Percentiles rank a stretch among this genome's conserved stretches.
phyloP scores from a whole-genome alignment of 2,329 filamentous ascomycete genomes.

The Ceratocystis huliohia region DNA sequence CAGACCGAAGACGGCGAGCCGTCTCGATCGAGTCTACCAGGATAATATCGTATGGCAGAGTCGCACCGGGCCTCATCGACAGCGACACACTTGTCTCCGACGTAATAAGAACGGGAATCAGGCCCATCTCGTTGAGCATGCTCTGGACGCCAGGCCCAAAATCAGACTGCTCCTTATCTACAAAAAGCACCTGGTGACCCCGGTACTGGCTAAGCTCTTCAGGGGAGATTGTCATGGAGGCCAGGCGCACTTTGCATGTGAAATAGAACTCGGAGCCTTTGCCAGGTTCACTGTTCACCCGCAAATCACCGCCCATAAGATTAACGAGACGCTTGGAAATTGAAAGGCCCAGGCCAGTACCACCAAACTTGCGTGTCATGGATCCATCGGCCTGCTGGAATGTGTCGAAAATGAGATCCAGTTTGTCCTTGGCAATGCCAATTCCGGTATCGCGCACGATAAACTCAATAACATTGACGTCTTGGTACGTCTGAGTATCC shows the following conservation, averaged over 20 bases:
- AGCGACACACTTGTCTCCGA: constrained; percentile 54
- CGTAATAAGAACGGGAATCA: constrained; percentile 74
- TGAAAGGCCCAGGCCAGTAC: constrained; percentile 82
- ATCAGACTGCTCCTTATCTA: constrained; percentile 76
- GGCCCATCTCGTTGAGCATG: constrained; percentile 66
- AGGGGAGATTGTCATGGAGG: constrained; percentile 61
- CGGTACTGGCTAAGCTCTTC: constrained; percentile 82
- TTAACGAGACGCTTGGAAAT: constrained; percentile 93
- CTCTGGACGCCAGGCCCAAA: constrained; percentile 62
- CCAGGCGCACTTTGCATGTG: constrained; percentile 79
- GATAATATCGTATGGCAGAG: constrained; percentile 80
- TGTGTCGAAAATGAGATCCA: constrained; percentile 95
- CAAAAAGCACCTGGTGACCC: constrained; percentile 83
- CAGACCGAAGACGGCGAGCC: constrained; percentile 68
- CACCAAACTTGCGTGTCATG: constrained; percentile 90
- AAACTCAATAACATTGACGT: constrained; percentile 84
- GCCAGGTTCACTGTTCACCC: constrained; percentile 86
- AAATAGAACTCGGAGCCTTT: constrained; percentile 94
- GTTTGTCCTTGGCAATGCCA: constrained; percentile 87
- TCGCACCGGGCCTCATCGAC: constrained; percentile 40
- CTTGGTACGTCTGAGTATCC: constrained; percentile 48
- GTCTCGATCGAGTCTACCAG: constrained; percentile 90
- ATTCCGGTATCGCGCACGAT: constrained; percentile 93
- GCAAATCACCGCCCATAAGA: constrained; percentile 90
- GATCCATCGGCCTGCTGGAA: constrained; percentile 98